Evolutionary conservation across 192 early-diverging fungal species (phyloP).

Genomic region (Pilobolus umbonatus): DNA sequence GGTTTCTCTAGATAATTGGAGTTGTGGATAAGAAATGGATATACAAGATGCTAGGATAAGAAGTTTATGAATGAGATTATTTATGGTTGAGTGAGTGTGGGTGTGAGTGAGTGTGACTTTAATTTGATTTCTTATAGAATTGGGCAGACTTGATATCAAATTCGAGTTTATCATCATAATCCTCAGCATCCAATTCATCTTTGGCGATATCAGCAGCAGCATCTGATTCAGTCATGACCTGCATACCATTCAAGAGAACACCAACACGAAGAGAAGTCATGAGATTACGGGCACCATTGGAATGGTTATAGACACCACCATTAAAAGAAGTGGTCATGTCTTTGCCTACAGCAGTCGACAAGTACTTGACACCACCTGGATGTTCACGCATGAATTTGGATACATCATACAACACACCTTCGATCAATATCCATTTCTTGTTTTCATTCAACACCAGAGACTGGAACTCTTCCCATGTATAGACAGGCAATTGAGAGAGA

Average conservation of each 20-base stretch:
- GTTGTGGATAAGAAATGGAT: too few relatives aligned
- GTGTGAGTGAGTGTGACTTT: too few relatives aligned
- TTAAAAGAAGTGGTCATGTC: conserved; percentile 86
- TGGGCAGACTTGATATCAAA: conserved; percentile 4
- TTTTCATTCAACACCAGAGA: conserved; percentile 60
- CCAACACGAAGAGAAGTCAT: conserved; percentile 69
- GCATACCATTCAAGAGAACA: conserved; percentile 49
- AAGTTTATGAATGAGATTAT: not conserved
- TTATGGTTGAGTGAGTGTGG: too few relatives aligned
- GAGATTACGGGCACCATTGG: conserved; percentile 84
- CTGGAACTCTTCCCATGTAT: conserved; percentile 59
- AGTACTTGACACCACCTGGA: conserved; percentile 76
- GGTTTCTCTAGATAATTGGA: too few relatives aligned
- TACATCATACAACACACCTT: conserved; percentile 81
- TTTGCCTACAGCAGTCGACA: conserved; percentile 72
- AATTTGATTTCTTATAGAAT: conserved; percentile 12
- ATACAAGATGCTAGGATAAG: too few relatives aligned
- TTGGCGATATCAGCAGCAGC: not conserved
- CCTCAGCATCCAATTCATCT: not conserved
- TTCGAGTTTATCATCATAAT: conserved; percentile 8
- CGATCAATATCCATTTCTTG: conserved; percentile 77
- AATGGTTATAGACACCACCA: conserved; percentile 87
- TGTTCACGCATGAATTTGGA: conserved; percentile 79
- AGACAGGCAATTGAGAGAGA: conserved; percentile 63
- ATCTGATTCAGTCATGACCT: conserved; percentile 22